Evolutionary conservation across 2,329 filamentous ascomycete genomes (phyloP), one percentile per base, ranked within the genome.

Genomic region (Hypoxylon sp.): DNA sequence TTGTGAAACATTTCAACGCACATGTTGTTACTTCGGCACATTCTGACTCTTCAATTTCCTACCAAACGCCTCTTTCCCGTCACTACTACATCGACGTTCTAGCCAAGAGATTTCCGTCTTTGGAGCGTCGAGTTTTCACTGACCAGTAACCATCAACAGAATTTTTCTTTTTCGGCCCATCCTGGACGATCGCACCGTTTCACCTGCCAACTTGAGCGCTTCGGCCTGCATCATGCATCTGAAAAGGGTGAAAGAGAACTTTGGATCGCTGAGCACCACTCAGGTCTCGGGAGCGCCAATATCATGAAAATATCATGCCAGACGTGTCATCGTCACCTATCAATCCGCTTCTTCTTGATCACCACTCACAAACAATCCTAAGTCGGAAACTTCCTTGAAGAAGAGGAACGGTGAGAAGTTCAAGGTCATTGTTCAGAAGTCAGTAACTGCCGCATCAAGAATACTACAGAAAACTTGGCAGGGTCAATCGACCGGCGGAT

Each of bases 211-310:
- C 35, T 55, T 53, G 37, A 62, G 61, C 66, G 66, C 61, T 67
- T 71, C 54, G 27, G 33, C 56, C 61, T 63, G 61, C 66, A 72
- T 67, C 58, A 67, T 65, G 66, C 64, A 61, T 51, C 50, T 50
- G 37, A 37, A 67, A 70, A 71, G 58, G 59, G 59, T 51, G 61
- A 35, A 62, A 17, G 8, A 44, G 17, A 3, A 42, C 10, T 48
- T 17, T 25, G 11, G 25, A 44, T 51, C 20, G 31, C 30, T 44
- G 40, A 27, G 11, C 55, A 64, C 35, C 57, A 69, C 37, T 44
- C 14, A 62, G 5, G 22, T 25, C 6, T 53, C 44, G 53, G 48
- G 42, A 49, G 55, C 33, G 22, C 33, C 50, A 51, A 57, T 30
- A 49, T 50, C 33, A 35, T 48, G 33, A 61, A 17, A 35, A 61